A percentile compares a stretch with the other conserved stretches of the same genome.
Conservation (phyloP, 768 basidiomycete species). For the Cyathus striatus region DNA sequence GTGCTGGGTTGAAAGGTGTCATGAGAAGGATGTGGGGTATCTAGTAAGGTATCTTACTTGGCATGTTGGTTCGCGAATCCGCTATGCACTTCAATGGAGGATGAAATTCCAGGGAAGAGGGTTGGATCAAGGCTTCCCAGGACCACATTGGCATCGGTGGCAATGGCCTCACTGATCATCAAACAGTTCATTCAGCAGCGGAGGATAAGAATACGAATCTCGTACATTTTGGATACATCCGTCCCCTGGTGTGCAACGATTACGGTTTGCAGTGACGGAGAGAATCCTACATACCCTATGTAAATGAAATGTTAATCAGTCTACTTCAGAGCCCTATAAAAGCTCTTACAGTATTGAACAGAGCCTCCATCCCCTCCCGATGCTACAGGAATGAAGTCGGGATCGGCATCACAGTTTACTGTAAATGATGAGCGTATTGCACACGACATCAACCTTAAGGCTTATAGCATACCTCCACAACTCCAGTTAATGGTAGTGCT, state of each 20-base stretch:
- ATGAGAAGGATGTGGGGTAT: not conserved
- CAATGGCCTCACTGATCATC: conserved; percentile 24
- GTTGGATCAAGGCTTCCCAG: conserved; percentile 24
- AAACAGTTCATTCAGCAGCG: not conserved
- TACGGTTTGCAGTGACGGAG: conserved; percentile 4
- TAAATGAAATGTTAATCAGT: no score
- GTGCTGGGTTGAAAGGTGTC: conserved; percentile 24
- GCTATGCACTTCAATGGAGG: conserved; percentile 34
- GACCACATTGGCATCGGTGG: conserved; percentile 32
- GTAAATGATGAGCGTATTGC: no score
- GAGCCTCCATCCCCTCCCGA: conserved; percentile 42
- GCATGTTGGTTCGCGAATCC: conserved; percentile 39
- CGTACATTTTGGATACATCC: conserved; percentile 27
- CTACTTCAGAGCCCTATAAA: no score
- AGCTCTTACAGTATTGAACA: conserved; percentile 43
- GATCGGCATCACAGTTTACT: conserved; percentile 43
- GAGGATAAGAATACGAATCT: not conserved
- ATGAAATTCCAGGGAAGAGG: conserved; percentile 39
- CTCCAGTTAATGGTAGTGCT: conserved; percentile 39
- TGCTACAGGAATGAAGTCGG: conserved; percentile 40
- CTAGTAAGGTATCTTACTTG: conserved; percentile 18
- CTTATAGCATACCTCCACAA: conserved; percentile 33
- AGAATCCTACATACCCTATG: not conserved
- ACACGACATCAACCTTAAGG: not conserved
- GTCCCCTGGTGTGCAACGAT: conserved; percentile 11